Evolutionary conservation across 2,329 filamentous ascomycete genomes (phyloP).

Genomic region (Curvularia hawaiiensis): DNA sequence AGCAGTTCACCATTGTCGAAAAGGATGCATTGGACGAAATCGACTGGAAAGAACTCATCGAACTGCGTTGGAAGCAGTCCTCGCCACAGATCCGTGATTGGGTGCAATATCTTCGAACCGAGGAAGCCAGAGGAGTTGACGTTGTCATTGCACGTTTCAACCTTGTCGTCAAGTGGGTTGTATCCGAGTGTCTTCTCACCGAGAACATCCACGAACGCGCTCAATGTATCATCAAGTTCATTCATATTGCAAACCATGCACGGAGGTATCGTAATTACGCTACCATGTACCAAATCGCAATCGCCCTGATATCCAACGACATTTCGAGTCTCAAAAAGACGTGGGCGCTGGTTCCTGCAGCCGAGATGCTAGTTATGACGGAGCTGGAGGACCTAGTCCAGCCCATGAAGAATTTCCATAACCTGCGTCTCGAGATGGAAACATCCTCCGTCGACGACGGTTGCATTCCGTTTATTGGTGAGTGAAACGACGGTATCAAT

Average conservation of each 20-base stretch:
- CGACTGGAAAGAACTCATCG: conserved; percentile 85
- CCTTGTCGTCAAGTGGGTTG: conserved; percentile 84
- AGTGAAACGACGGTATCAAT: conserved; percentile 37
- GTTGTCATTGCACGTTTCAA: conserved; percentile 87
- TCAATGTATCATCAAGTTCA: conserved; percentile 77
- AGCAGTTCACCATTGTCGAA: conserved; percentile 85
- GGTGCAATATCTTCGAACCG: conserved; percentile 78
- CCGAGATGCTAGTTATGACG: conserved; percentile 68
- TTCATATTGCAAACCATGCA: conserved; percentile 80
- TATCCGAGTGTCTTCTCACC: conserved; percentile 79
- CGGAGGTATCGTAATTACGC: conserved; percentile 81
- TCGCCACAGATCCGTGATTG: conserved; percentile 72
- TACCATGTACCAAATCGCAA: conserved; percentile 79
- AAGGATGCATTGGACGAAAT: conserved; percentile 86
- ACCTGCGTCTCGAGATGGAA: conserved; percentile 81
- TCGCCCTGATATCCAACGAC: conserved; percentile 77
- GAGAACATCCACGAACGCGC: conserved; percentile 73
- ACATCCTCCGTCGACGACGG: conserved; percentile 66
- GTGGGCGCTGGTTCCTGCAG: conserved; percentile 70
- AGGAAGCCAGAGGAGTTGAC: conserved; percentile 76
- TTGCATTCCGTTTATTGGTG: conserved; percentile 83
- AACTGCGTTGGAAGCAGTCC: conserved; percentile 79
- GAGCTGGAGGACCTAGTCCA: conserved; percentile 76
- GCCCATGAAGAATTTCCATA: conserved; percentile 78
- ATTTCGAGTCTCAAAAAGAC: conserved; percentile 70